Evolutionary conservation across 2,329 filamentous ascomycete species (phyloP), one percentile per base, ranked within the genome.

Genomic region (Periconia digitata): DNA sequence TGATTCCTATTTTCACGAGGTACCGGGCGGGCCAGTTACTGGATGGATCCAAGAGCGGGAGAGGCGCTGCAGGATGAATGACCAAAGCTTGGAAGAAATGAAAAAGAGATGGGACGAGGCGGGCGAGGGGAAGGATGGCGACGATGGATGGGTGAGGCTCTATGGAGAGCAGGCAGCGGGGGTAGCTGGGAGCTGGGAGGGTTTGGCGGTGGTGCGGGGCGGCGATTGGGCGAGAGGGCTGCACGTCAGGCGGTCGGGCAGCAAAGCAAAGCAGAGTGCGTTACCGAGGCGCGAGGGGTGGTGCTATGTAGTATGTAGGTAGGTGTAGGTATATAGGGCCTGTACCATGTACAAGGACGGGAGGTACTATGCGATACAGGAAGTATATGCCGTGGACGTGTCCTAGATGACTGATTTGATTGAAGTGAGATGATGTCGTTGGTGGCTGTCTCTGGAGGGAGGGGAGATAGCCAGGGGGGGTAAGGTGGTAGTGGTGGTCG

Each of bases 211-310:
- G 53, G 50, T 40, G 58, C 53, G 62, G 59, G 59, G 56, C 56
- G 49, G 49, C 51, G 55, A 64, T 63, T 64, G 62, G 61, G 47
- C 52, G 47, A 54, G 51, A 53, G 50, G 50, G 52, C 61, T 66
- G 64, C 64, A 66, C 60, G 63, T 67, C 62, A 65, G 60, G 48
- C 58, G 53, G 63, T 62, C 59, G 64, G 62, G 63, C 60, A 62
- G 60, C 62, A 64, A 58, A 54, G 27, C 27, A 32, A n/a, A 32
- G 27, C 27, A 32, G 5, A 32, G 27, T 32, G 27, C 27, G 27
- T 32, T 32, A 32, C 27, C 50, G 51, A 51, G 40, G 47, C 44
- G 51, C 49, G 42, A 22, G 21, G 13, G 37, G 27, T 32, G 12
- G 7, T 27, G 6, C 7, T 27, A 27, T 27, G 24, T 12, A 27